Evolutionary conservation across 2,329 filamentous ascomycete genomes (phyloP), one percentile per base, ranked within the genome.

Genomic region (Neocucurbitaria cava): DNA sequence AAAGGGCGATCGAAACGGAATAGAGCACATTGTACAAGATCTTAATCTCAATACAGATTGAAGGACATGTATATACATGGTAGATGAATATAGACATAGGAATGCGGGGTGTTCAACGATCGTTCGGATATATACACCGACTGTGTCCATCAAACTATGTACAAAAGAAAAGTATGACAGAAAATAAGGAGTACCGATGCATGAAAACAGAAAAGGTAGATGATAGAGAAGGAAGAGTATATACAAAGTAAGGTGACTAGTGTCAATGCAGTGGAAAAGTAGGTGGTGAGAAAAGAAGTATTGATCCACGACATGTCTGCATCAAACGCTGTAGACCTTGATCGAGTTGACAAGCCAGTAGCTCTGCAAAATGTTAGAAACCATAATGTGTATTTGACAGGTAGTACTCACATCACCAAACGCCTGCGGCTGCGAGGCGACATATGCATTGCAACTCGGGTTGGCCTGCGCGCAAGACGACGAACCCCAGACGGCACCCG

Each of bases 401-500:
- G 23, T 10, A 5, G 3, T n/a, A 71, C 69, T 68, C 30, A 71
- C 66, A 41, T 77, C 69, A n/a, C 35, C 56, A 41, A 77, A 77
- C 1, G 65, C 69, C 46, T 75, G 68, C 8, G 75, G 75, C 58
- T 76, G 70, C 41, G 52, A 59, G 3, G 74, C 74, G 21, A 77
- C 75, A 62, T 76, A 77, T 24, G 68, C 73, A 41, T 66, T 68
- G 46, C 75, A 77, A 47, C 69, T 74, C 13, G 66, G 65, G 49
- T 74, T 73, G 2, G 62, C 49, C 33, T 56, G 35, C 10, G 72
- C 60, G 50, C 75, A 76, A 13, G 61, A 54, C 8, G 62, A 66
- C 4, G 63, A 65, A 9, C 66, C 64, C 74, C 75, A 84, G 2
- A 79, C 77, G 15, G 67, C 62, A 11, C 82, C 82, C 7, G 83